A percentile compares a stretch with the other conserved stretches of the same genome.
Evolutionary conservation across 1,284 basidiomycete species (phyloP).

Genomic region (Cutaneotrichosporon dermatis): DNA sequence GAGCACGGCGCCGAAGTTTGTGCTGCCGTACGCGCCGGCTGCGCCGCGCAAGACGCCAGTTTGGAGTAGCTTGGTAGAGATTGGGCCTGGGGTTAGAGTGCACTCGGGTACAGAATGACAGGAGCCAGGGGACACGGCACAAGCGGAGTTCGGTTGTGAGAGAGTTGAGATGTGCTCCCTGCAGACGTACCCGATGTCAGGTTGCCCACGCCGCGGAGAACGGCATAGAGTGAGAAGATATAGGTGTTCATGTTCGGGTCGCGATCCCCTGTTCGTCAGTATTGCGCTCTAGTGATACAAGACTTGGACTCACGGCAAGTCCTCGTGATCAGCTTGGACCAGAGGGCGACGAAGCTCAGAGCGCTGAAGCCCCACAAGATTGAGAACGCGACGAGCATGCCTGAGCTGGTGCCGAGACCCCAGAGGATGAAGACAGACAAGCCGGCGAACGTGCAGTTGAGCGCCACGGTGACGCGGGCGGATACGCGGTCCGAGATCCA

Average conservation of each 20-base stretch:
- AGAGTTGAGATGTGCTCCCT: no score
- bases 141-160: no score
- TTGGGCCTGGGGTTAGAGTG: slow-evolving; percentile 40
- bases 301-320: slow-evolving; percentile 19
- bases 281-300: not conserved
- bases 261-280: slow-evolving; percentile 20
- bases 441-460: slow-evolving; percentile 36
- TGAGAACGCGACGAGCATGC: slow-evolving; percentile 28
- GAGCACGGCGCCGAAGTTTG: slow-evolving; percentile 33
- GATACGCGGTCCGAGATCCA: slow-evolving; percentile 41
- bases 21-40: slow-evolving; percentile 39
- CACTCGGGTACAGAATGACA: no score
- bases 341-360: slow-evolving; percentile 33
- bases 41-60: slow-evolving; percentile 24
- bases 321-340: slow-evolving; percentile 33
- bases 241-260: slow-evolving; percentile 33
- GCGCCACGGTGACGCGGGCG: slow-evolving; percentile 27
- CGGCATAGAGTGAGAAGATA: slow-evolving; percentile 42
- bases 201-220: slow-evolving; percentile 45
- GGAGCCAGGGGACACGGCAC: slow-evolving; percentile 30
- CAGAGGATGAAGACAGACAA: slow-evolving; percentile 44
- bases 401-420: slow-evolving; percentile 41
- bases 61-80: slow-evolving; percentile 34
- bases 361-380: slow-evolving; percentile 34
- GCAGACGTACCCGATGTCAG: slow-evolving; percentile 29